These are phyloP conservation scores for Solanum medicagineum DNA, from an alignment of 257 asterid species.

Conservation along the genomic window DNA sequence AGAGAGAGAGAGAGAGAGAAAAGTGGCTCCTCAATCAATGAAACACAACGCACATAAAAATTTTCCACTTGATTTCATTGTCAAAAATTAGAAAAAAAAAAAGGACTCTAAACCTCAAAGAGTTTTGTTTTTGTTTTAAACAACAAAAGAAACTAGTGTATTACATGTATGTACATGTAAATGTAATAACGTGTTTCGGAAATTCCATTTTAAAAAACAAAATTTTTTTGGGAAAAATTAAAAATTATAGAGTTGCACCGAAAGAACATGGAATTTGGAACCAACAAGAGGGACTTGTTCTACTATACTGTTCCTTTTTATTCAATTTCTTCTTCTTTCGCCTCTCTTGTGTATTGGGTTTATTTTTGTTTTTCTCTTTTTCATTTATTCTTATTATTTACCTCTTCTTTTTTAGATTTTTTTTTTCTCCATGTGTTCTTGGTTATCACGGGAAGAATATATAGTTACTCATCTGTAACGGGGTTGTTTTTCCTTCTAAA, in stretches of 20 bases:
- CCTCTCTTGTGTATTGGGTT: not conserved
- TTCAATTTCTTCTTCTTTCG: not conserved
- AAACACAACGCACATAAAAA: constrained; percentile 6
- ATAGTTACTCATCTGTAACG: not conserved
- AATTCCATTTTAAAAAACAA: not conserved
- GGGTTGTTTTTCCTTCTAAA: not conserved
- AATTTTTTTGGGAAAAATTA: not conserved
- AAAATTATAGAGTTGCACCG: not conserved
- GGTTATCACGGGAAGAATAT: not conserved
- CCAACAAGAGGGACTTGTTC: constrained; percentile 8
- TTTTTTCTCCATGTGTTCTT: not conserved
- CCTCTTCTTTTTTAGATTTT: not conserved
- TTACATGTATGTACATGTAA: not conserved
- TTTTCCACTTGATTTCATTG: constrained; percentile 1
- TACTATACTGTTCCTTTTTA: constrained; percentile 8
- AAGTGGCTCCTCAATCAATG: not conserved
- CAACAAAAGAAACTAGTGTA: not conserved
- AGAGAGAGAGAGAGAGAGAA: not conserved
- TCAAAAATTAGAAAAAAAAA: not conserved
- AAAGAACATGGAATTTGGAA: constrained; percentile 8
- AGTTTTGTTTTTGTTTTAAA: not conserved
- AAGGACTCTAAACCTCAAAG: not conserved
- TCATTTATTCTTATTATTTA: not conserved
- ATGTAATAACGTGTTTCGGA: not conserved
- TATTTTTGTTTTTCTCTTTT: not conserved